phyloP scores from a whole-genome alignment of 257 asterid species.

The Datura wrightii region DNA sequence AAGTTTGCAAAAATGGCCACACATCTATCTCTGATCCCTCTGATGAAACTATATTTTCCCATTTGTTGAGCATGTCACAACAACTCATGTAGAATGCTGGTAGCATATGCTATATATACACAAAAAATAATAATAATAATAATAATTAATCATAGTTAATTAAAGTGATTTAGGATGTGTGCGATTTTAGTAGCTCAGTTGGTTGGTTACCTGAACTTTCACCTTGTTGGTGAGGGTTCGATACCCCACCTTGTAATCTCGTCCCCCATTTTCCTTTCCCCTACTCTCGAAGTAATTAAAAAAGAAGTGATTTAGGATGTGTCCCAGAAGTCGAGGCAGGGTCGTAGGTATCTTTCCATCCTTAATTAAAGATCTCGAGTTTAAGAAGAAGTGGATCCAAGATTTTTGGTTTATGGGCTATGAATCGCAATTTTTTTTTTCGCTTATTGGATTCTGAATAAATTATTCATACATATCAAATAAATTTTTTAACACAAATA shows the following conservation, averaged over 20 bases:
- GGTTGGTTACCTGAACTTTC: neutral
- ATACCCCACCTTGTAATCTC: no score
- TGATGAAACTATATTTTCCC: slow-evolving; percentile 40
- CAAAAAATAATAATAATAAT: neutral
- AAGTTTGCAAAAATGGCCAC: slow-evolving; percentile 51
- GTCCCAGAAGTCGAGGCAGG: no score
- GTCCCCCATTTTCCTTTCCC: no score
- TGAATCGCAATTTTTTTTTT: no score
- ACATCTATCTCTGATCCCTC: slow-evolving; percentile 47
- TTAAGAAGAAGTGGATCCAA: neutral
- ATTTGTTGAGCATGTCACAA: slow-evolving; percentile 45
- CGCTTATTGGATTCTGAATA: neutral
- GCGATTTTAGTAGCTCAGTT: neutral
- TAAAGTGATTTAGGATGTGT: neutral
- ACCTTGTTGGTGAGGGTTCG: no score
- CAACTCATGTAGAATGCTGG: slow-evolving; percentile 48
- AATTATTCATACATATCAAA: neutral
- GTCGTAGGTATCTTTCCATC: neutral
- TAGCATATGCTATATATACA: slow-evolving; percentile 42
- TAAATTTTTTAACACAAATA: neutral
- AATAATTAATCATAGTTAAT: neutral
- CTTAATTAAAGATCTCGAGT: neutral
- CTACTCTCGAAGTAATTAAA: no score
- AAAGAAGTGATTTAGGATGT: neutral
- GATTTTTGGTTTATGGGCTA: no score